phyloP scores from a whole-genome alignment of 2,329 filamentous ascomycete genomes.

The Pseudogymnoascus sp. region DNA sequence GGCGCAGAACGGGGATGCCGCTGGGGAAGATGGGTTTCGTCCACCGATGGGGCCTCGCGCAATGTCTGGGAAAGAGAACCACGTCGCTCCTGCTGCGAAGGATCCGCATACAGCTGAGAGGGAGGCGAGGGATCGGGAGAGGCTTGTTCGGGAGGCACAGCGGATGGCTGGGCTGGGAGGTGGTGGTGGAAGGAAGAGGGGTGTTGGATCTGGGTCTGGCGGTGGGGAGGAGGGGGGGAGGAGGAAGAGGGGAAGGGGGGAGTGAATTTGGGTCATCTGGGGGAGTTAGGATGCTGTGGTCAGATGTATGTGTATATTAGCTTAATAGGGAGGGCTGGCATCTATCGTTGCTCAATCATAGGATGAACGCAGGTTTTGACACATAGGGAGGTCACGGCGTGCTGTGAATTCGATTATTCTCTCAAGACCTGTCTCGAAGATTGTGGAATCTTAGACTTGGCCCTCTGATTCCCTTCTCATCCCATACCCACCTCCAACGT shows the following conservation, averaged over 20 bases:
- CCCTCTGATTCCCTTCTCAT: background rate
- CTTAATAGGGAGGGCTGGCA: background rate
- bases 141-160: conserved; percentile 62
- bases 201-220: conserved; percentile 42
- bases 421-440: background rate
- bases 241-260: conserved; percentile 41
- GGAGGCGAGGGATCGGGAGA: conserved; percentile 58
- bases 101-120: conserved; percentile 65
- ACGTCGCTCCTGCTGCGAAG: background rate
- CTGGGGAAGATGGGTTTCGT: conserved; percentile 25
- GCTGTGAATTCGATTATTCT: background rate
- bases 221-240: conserved; percentile 37
- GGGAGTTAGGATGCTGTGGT: background rate
- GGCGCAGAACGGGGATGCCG: background rate
- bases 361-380: background rate
- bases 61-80: background rate
- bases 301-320: background rate
- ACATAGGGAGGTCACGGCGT: background rate
- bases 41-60: conserved; percentile 33
- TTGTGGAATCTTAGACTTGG: background rate
- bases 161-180: conserved; percentile 46
- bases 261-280: conserved; percentile 23
- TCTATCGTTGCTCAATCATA: background rate
- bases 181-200: conserved; percentile 36
- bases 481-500: background rate